phyloP scores from a whole-genome alignment of 177 flowering plant genomes.

The Tripterygium wilfordii region DNA sequence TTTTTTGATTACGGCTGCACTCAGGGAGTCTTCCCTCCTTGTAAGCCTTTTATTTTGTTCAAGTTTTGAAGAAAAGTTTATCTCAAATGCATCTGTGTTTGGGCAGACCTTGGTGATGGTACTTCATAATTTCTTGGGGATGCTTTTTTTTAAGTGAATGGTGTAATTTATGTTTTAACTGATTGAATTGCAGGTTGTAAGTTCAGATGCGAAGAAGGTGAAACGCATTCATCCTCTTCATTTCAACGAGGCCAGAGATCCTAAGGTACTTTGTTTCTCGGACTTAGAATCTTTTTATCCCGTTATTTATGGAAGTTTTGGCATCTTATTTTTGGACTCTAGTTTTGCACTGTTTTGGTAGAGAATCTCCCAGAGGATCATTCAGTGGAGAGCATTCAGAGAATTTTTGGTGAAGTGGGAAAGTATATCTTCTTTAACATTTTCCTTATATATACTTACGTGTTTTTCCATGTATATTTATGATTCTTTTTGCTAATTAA shows the following conservation, averaged over 20 bases:
- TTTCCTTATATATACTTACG: neutral
- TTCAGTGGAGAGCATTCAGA: conserved; percentile 54
- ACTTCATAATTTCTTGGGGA: no score
- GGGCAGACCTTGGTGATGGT: no score
- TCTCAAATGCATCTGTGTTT: no score
- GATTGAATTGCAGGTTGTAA: conserved; percentile 72
- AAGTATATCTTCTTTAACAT: conserved; percentile 65
- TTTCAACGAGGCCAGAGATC: conserved; percentile 37
- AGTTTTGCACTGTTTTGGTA: conserved; percentile 77
- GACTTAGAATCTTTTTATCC: no score
- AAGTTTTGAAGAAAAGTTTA: neutral
- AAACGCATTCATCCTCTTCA: conserved; percentile 65
- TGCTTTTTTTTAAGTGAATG: no score
- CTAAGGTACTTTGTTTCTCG: conserved; percentile 38
- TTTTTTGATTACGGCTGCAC: conserved; percentile 54
- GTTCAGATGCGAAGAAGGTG: conserved; percentile 71
- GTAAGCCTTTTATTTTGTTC: conserved; percentile 32
- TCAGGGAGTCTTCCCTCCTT: conserved; percentile 65
- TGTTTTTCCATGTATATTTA: neutral
- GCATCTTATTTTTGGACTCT: conserved; percentile 32
- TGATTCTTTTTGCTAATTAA: conserved; percentile 5
- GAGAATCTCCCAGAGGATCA: conserved; percentile 83
- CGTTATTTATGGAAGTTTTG: neutral
- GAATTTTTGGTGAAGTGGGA: conserved; percentile 67
- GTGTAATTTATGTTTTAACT: no score